phyloP scores from a whole-genome alignment of 352 stramenopile species.

The Pythium plurisporium region DNA sequence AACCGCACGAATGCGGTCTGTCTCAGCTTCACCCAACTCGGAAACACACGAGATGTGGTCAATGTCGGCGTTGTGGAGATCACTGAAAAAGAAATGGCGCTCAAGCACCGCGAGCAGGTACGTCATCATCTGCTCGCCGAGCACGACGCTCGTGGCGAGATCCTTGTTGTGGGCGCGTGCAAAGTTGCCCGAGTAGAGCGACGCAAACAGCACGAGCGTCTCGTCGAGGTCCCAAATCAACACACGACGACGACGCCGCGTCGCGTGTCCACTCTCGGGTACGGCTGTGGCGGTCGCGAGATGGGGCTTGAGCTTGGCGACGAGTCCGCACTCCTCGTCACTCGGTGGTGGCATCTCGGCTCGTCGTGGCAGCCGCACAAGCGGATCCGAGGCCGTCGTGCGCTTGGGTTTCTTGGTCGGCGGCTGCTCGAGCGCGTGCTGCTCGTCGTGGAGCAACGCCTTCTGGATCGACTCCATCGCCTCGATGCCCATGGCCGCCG shows the following conservation, averaged over 20 bases:
- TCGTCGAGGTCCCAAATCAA: conserved; percentile 85
- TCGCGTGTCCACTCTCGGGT: not conserved
- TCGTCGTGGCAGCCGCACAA: not conserved
- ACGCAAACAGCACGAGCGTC: conserved; percentile 79
- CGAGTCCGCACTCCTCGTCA: not conserved
- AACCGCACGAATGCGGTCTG: no score
- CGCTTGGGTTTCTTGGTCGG: conserved; percentile 20
- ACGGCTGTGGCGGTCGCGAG: not conserved
- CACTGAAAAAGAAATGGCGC: conserved; percentile 81
- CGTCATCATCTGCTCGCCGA: conserved; percentile 84
- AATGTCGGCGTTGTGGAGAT: conserved; percentile 66
- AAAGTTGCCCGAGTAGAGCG: conserved; percentile 70
- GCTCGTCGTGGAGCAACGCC: not conserved
- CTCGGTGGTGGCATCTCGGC: not conserved
- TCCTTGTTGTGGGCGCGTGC: conserved; percentile 59
- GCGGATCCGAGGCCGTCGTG: not conserved
- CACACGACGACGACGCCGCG: conserved; percentile 30
- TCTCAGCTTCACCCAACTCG: not conserved
- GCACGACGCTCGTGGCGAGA: conserved; percentile 43
- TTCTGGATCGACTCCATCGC: conserved; percentile 48
- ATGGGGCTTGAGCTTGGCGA: conserved; percentile 1
- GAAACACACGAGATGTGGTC: conserved; percentile 57
- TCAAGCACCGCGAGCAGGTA: conserved; percentile 79
- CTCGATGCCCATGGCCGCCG: conserved; percentile 46
- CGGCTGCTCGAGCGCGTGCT: not conserved